These are phyloP conservation scores for Puccinia triticina DNA, from an alignment of 1,284 basidiomycete species.

Conservation along the genomic window DNA sequence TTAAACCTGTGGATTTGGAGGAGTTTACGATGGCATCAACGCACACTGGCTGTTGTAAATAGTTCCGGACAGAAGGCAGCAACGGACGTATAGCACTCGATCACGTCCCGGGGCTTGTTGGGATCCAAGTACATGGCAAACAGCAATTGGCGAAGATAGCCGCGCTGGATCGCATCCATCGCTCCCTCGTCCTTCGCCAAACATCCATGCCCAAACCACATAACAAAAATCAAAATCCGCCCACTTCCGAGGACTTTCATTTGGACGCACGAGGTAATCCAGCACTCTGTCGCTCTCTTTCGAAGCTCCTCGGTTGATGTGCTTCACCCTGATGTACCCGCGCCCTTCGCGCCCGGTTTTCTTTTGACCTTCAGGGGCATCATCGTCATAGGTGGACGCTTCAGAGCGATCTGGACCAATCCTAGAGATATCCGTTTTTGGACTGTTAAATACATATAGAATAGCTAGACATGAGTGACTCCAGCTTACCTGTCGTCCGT, in stretches of 20 bases:
- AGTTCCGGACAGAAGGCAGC: not conserved
- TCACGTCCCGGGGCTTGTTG: constrained; percentile 46
- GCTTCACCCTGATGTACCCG: constrained; percentile 47
- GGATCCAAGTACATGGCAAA: constrained; percentile 51
- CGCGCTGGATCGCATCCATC: constrained; percentile 50
- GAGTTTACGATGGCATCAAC: not conserved
- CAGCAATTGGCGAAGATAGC: constrained; percentile 47
- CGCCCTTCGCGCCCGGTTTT: constrained; percentile 25
- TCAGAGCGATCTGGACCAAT: constrained; percentile 50
- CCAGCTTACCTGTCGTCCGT: constrained; percentile 45
- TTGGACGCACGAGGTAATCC: constrained; percentile 43
- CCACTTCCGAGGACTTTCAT: no score
- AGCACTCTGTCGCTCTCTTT: constrained; percentile 41
- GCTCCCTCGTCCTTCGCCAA: constrained; percentile 41
- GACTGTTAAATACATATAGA: no score
- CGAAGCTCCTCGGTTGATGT: constrained; percentile 37
- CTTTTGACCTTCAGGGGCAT: constrained; percentile 7
- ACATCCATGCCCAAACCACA: not conserved
- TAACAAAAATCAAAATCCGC: not conserved
- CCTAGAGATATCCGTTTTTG: not conserved
- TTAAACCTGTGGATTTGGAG: constrained; percentile 26
- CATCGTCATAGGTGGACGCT: not conserved
- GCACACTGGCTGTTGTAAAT: not conserved
- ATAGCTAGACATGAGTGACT: not conserved
- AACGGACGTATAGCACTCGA: constrained; percentile 49